Base-by-base conservation (phyloP, 1,284 basidiomycete species). In the Rhodofomes roseus region DNA sequence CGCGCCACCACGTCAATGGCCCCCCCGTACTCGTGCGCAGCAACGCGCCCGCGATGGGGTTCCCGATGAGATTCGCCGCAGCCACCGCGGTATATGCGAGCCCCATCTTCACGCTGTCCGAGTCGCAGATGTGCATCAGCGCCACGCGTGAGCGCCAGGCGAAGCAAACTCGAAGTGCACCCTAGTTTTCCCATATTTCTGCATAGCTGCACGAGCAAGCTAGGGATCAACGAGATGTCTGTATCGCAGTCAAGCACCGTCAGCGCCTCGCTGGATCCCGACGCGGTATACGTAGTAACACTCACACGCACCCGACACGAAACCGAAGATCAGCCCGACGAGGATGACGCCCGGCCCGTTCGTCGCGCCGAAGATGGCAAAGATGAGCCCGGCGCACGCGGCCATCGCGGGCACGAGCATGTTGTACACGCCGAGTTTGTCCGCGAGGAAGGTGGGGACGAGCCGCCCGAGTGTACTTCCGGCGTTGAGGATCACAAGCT, bases 221-320 rank as follows among this genome's bases (percentile, higher is more conserved):
- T 76, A 1, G 81, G 79, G 37, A 82, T 79, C 12, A 83, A 69
- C 4, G 81, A 81, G 25, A 81, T 73, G 64, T 82, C 81, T 83
- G 58, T 43, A 18, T 53, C 55, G 9, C 11, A 27, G 14, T 9
- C 9, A 39, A 39, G 37, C 3, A 39, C 14, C 12, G 14, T 36
- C 36, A 53, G 44, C 36, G 22, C 16, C 18, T 18, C 48, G 37
- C 14, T 18, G 37, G 4, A 39, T 39, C 7, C n/a, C 20, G 5
- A 20, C 4, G 4, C 4, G 4, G 43, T 23, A 18, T 16, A 39
- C 18, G 31, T 20, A 27, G 9, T 9, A 22, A 44, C 29, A 74
- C 79, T 62, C 57, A 81, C 80, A 81, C 50, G 79, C 76, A 6
- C 81, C 77, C 20, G 79, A 80, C 62, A 76, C 78, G 69, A 82